These are phyloP conservation scores for Camellia lanceoleosa DNA, from an alignment of 148 eudicot genomes.

Conservation along the genomic window DNA sequence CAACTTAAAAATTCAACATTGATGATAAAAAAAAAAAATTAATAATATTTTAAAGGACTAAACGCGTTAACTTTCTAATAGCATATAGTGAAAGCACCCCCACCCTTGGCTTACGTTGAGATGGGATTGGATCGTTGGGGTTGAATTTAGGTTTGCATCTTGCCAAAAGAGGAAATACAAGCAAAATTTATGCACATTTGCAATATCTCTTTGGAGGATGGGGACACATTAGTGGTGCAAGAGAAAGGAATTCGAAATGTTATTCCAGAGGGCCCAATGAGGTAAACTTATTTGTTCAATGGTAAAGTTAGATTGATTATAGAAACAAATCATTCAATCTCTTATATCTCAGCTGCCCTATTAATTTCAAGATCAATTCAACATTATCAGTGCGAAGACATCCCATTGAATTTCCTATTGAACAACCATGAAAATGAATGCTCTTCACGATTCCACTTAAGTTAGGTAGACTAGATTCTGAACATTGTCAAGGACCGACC, in stretches of 20 bases:
- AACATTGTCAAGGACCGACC: conserved; percentile 1
- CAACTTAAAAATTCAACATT: neutral
- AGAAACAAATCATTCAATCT: neutral
- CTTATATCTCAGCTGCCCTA: neutral
- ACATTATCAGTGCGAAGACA: neutral
- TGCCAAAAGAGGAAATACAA: neutral
- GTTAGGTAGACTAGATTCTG: neutral
- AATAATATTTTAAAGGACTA: neutral
- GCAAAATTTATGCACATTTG: neutral
- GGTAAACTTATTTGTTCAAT: conserved; percentile 1
- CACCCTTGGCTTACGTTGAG: neutral
- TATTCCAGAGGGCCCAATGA: neutral
- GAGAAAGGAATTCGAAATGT: neutral
- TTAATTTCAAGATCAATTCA: neutral
- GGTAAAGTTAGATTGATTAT: neutral
- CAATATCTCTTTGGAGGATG: neutral
- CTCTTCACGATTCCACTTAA: neutral
- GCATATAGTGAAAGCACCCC: neutral
- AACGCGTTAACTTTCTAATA: neutral
- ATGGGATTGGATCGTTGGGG: neutral
- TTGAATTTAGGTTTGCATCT: neutral
- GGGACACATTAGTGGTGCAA: neutral
- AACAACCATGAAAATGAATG: neutral
- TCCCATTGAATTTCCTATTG: neutral
- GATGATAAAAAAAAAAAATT: neutral